Evolutionary conservation across 768 basidiomycete species (phyloP), one percentile per base, ranked within the genome.

Genomic region (Hydnomerulius pinastri): DNA sequence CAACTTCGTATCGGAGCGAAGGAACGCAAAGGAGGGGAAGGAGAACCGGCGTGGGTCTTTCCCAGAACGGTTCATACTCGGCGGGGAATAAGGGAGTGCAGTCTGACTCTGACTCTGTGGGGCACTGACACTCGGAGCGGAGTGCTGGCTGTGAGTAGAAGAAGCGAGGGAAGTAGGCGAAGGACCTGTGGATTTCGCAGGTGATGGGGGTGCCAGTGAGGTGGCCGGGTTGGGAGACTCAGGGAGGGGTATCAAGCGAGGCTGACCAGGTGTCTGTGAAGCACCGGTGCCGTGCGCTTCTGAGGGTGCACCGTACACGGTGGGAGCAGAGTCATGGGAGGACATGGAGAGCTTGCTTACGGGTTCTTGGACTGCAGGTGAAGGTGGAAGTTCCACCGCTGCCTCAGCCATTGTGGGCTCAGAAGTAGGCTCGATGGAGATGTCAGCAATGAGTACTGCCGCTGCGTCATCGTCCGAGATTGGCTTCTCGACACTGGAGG

Each of bases 11-110:
- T 66, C 67, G 36, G 67, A 56, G 40, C 69, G 75, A 58, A 76
- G 66, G 56, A 80, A 74, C 29, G 72, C 50, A 37, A 74, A 63
- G 11, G 72, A 74, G 13, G 75, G 78, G 43, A 83, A 73, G 28
- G 77, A 81, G 52, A 83, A 74, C 36, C 78, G 78, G 45, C 73
- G 70, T 27, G 58, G 48, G 29, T 66, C 70, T 55, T 59, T 69
- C 37, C 40, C 51, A 20, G 56, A 28, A 21, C 53, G 36, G 48
- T 39, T 53, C 28, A 39, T 13, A 23, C 1, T 27, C 1, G 42
- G 53, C 4, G 38, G 37, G 30, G 59, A 68, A 17, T 66, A 64
- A 2, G 63, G 62, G 35, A 62, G 32, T 6, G 56, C 58, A 40
- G 66, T 62, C 53, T 68, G 66, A 49, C 63, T 66, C 47, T 56